Evolutionary conservation across 202 grass and related monocot species (phyloP).

Genomic region (Hordeum pubiflorum): DNA sequence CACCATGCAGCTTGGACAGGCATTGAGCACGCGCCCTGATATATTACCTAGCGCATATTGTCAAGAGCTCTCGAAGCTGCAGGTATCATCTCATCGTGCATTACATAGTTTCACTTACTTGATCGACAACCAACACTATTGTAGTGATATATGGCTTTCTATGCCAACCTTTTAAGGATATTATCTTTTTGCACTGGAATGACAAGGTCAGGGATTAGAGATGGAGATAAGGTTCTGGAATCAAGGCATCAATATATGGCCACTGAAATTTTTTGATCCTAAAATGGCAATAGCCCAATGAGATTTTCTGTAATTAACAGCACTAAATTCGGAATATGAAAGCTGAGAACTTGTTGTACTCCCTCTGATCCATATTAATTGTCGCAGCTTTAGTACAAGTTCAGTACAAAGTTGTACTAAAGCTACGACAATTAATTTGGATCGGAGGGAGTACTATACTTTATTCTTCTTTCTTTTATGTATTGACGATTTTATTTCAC

Average conservation of each 20-base stretch:
- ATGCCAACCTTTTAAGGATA: neutral
- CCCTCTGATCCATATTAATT: neutral
- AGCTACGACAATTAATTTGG: too few relatives aligned
- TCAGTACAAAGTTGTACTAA: too few relatives aligned
- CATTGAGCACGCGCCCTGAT: slow-evolving; percentile 83
- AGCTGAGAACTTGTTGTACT: neutral
- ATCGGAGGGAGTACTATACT: neutral
- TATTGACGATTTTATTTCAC: neutral
- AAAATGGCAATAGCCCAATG: neutral
- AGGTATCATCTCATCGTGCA: slow-evolving; percentile 27
- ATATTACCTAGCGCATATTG: slow-evolving; percentile 86
- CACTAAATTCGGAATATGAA: neutral
- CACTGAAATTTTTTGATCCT: neutral
- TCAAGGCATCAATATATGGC: neutral
- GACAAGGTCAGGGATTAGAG: neutral
- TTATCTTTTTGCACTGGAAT: neutral
- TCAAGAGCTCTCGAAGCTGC: slow-evolving; percentile 79
- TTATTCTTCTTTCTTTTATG: neutral
- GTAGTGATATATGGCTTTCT: neutral
- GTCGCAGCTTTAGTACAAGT: too few relatives aligned
- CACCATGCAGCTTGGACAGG: slow-evolving; percentile 68
- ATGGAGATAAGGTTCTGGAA: neutral
- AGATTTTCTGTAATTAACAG: neutral
- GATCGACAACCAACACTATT: slow-evolving; percentile 1
- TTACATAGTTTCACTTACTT: slow-evolving; percentile 4